These are phyloP conservation scores for Alternaria atra DNA, from an alignment of 2,329 filamentous ascomycete species.

Conservation along the genomic window DNA sequence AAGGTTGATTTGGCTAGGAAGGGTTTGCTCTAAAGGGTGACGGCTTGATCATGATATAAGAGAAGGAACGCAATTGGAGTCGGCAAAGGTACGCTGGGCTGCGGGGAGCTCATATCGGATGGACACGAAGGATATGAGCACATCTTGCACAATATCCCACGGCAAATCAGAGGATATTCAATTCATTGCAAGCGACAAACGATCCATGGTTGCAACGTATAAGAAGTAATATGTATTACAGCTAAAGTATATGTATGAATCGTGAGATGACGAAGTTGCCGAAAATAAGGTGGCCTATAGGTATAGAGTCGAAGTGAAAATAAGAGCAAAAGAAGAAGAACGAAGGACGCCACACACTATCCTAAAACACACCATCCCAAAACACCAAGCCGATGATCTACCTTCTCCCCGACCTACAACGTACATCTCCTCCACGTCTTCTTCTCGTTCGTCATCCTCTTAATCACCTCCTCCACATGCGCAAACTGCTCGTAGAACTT, in stretches of 20 bases:
- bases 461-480: constrained; percentile 69
- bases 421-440: constrained; percentile 10
- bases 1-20: constrained; percentile 85
- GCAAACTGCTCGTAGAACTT: constrained; percentile 83
- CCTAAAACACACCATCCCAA: not conserved
- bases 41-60: not conserved
- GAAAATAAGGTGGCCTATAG: not conserved
- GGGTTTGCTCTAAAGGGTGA: constrained; percentile 68
- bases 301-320: not conserved
- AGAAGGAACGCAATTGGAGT: too few relatives aligned
- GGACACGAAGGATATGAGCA: not conserved
- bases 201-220: not conserved
- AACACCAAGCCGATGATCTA: not conserved
- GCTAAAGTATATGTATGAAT: not conserved
- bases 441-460: constrained; percentile 24
- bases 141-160: not conserved
- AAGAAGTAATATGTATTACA: not conserved
- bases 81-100: not conserved
- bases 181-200: too few relatives aligned
- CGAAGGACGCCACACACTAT: not conserved
- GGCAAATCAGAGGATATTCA: not conserved
- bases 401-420: not conserved
- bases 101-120: not conserved
- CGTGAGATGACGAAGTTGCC: not conserved
- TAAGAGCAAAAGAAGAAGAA: not conserved